Percentiles rank a stretch among this genome's conserved stretches.
phyloP scores from a whole-genome alignment of 306 rosid species.

The Lablab purpureus region DNA sequence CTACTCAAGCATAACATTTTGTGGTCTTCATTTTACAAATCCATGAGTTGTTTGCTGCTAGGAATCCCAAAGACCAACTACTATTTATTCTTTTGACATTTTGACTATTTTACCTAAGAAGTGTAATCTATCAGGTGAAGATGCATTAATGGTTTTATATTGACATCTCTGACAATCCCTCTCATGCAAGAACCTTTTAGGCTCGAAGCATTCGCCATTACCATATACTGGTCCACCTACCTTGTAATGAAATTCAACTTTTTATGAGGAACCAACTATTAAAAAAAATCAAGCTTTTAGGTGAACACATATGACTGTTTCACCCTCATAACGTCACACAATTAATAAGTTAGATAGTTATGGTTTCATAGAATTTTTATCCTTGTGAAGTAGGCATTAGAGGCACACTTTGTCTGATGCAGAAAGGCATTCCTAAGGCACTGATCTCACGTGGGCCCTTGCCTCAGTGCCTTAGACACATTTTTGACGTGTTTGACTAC shows the following conservation, averaged over 20 bases:
- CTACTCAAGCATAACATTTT: not conserved
- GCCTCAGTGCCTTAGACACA: not conserved
- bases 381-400: not conserved
- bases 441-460: not conserved
- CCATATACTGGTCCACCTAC: not conserved
- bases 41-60: not conserved
- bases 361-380: slow-evolving; percentile 22
- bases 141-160: not conserved
- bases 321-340: not conserved
- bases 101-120: not conserved
- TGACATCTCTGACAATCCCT: not conserved
- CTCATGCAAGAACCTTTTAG: not conserved
- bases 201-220: not conserved
- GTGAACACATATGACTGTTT: not conserved
- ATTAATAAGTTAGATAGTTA: slow-evolving; percentile 2
- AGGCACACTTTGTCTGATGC: not conserved
- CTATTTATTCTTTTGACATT: not conserved
- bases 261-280: not conserved
- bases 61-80: not conserved
- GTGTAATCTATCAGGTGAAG: not conserved
- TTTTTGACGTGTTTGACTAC: slow-evolving; percentile 27
- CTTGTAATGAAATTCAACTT: not conserved
- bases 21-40: not conserved
- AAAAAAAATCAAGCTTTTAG: not conserved
- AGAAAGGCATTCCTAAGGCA: not conserved